Evolutionary conservation across 306 rosid species (phyloP), one percentile per base, ranked within the genome.

Genomic region (Leucaena leucocephala): DNA sequence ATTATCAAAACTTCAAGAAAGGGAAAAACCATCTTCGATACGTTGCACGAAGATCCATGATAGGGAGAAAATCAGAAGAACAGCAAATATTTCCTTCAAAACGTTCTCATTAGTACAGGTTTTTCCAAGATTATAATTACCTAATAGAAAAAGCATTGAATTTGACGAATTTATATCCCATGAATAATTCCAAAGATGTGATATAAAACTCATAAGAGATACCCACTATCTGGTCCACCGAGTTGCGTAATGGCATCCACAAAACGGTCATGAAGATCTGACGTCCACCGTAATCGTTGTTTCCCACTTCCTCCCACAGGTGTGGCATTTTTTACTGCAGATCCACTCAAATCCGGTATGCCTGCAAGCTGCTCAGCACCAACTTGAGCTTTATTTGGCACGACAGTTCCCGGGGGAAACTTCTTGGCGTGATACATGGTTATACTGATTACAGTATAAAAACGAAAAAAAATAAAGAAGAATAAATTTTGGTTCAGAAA

Each of bases 221-320:
- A 91, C 98, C 90, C 97, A 94, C 98, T 94, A 76, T 94, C 98
- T 89, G 98, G 97, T 89, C 98, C 98, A 81, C 98, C 98, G 70
- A 94, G 98, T 52, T 94, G 97, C 0, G 98, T 74, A 63, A 94
- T 92, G 71, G 98, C 98, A 75, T 94, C 98, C 61, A 94, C 98
- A 71, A 94, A 94, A 17, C 96, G 96, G 78, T 94, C 97, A 70
- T 94, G 98, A 86, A 94, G 98, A 70, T 94, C 97, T 0, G 97
- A 89, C 42, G 97, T 91, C 98, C 98, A 94, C 15, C 97, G 90
- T 64, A 94, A 81, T 3, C 98, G 90, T 59, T 94, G 98, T 67
- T 90, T 94, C 84, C 96, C 98, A 63, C 81, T 78, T 71, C 96
- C 96, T 3, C 87, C 93, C 44, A 90, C 61, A 57, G 91, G 89